phyloP scores from a whole-genome alignment of 83 land plant species.

The Isoetes engelmannii region DNA sequence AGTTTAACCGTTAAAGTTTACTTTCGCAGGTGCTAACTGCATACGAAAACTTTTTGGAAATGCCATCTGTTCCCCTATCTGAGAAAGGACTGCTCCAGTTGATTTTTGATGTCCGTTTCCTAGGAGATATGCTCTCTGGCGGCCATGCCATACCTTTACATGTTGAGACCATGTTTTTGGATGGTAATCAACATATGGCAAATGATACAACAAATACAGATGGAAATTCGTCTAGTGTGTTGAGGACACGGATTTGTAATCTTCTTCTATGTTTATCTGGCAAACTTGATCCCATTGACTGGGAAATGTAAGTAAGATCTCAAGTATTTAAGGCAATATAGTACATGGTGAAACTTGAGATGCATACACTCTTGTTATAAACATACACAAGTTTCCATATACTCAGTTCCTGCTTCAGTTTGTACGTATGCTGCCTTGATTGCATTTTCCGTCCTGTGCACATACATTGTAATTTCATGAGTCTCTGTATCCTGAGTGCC shows the following conservation, averaged over 20 bases:
- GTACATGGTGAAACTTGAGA: too few relatives aligned
- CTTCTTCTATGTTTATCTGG: slow-evolving; percentile 49
- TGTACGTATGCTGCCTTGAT: too few relatives aligned
- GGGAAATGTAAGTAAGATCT: slow-evolving; percentile 78
- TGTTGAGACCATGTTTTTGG: background rate
- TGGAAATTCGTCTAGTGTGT: slow-evolving; percentile 26
- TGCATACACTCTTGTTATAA: too few relatives aligned
- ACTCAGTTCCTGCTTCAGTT: too few relatives aligned
- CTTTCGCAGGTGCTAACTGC: slow-evolving; percentile 54
- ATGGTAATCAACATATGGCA: too few relatives aligned
- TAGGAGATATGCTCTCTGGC: slow-evolving; percentile 77
- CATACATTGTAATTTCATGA: too few relatives aligned
- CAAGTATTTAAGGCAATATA: too few relatives aligned
- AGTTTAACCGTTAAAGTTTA: background rate
- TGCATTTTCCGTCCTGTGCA: too few relatives aligned
- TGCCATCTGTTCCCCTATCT: slow-evolving; percentile 46
- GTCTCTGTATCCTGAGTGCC: too few relatives aligned
- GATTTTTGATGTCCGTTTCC: slow-evolving; percentile 69
- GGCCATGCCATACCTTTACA: slow-evolving; percentile 32
- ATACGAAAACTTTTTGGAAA: slow-evolving; percentile 54
- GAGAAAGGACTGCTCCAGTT: slow-evolving; percentile 90
- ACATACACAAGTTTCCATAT: too few relatives aligned
- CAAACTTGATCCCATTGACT: slow-evolving; percentile 91
- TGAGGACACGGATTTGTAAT: slow-evolving; percentile 33
- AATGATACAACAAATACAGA: slow-evolving; percentile 7